These are phyloP conservation scores for Cryptosporidium viatorum DNA, from an alignment of 169 alveolate species.

Conservation along the genomic window DNA sequence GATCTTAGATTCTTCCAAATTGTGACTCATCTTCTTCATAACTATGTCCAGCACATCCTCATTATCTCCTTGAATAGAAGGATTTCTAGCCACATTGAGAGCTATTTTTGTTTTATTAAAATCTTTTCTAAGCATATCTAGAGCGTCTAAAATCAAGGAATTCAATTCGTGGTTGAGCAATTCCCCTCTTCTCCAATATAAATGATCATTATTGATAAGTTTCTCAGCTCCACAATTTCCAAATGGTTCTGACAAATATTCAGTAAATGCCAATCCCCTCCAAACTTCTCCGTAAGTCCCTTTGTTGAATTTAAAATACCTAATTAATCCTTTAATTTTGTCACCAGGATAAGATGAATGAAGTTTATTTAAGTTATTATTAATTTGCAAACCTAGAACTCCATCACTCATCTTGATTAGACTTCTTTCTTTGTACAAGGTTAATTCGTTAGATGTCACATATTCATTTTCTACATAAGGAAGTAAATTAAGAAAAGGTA, in stretches of 20 bases:
- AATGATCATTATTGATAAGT: not conserved
- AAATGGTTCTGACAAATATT: slow-evolving; percentile 32
- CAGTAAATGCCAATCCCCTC: slow-evolving; percentile 69
- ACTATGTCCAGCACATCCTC: slow-evolving; percentile 32
- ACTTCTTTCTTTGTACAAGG: slow-evolving; percentile 39
- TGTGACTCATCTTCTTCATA: slow-evolving; percentile 54
- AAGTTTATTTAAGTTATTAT: not conserved
- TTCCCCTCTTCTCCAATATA: slow-evolving; percentile 67
- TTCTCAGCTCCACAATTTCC: slow-evolving; percentile 37
- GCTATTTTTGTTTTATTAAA: not conserved
- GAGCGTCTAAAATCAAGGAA: slow-evolving; percentile 36
- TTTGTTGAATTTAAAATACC: slow-evolving; percentile 49
- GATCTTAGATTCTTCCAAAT: not conserved
- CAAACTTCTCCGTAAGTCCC: slow-evolving; percentile 75
- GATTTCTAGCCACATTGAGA: not conserved
- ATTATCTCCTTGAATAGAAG: not conserved
- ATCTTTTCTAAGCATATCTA: slow-evolving; percentile 18
- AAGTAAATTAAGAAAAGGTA: not conserved
- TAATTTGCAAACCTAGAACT: not conserved
- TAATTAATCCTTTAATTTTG: slow-evolving; percentile 25
- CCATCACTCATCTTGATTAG: slow-evolving; percentile 3
- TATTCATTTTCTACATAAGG: not conserved
- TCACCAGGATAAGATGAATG: slow-evolving; percentile 9
- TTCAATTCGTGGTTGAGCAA: slow-evolving; percentile 29
- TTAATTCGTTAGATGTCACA: slow-evolving; percentile 19